Evolutionary conservation across 2,329 filamentous ascomycete species (phyloP).

Genomic region (Cadophora sp.): DNA sequence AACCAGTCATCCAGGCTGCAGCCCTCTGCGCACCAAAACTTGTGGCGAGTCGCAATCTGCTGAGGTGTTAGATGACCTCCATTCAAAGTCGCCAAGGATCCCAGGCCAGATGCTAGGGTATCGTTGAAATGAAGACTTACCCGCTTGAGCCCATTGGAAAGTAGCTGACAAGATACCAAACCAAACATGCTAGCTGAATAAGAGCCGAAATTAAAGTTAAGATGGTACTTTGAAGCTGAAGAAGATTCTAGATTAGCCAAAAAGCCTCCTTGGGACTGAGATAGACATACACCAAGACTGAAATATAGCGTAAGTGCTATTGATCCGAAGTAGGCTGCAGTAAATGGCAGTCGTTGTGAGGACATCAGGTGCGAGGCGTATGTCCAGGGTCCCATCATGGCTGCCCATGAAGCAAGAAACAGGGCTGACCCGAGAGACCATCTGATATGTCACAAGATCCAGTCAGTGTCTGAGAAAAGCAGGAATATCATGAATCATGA

Average conservation of each 20-base stretch:
- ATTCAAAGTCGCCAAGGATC: too few relatives aligned
- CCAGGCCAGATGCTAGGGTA: background rate
- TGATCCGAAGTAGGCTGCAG: conserved; percentile 91
- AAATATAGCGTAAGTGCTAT: conserved; percentile 92
- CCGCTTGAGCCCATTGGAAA: conserved; percentile 96
- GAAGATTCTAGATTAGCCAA: conserved; percentile 31
- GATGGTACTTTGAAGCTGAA: conserved; percentile 80
- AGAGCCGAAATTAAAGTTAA: conserved; percentile 86
- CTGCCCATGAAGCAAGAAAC: conserved; percentile 91
- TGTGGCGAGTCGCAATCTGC: conserved; percentile 77
- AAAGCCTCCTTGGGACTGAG: background rate
- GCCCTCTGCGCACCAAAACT: conserved; percentile 85
- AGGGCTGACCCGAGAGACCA: conserved; percentile 93
- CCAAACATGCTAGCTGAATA: conserved; percentile 79
- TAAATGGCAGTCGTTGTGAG: conserved; percentile 86
- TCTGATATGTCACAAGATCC: conserved; percentile 57
- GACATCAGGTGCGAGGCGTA: conserved; percentile 88
- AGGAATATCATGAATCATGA: conserved; percentile 32
- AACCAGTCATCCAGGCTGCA: conserved; percentile 87
- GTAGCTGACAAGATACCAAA: conserved; percentile 97
- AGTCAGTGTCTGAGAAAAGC: conserved; percentile 35
- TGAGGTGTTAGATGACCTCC: background rate
- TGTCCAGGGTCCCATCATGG: conserved; percentile 87
- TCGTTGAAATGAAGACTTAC: conserved; percentile 8
- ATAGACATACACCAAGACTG: conserved; percentile 80